Percentiles rank a stretch among this genome's conserved stretches.
Conservation (phyloP, 306 rosid species). For the Nissolia schottii region DNA sequence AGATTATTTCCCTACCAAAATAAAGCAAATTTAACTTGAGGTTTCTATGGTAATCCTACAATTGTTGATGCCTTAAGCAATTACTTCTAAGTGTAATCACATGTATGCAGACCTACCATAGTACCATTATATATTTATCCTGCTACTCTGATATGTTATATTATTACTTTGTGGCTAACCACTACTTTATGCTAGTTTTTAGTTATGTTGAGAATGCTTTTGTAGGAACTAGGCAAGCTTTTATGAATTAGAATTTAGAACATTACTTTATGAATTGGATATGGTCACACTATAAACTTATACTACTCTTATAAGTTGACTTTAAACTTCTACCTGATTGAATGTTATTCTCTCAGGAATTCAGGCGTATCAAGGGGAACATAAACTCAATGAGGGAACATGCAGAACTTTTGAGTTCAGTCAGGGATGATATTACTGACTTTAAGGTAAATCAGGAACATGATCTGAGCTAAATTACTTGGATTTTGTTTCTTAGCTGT, state of each 20-base stretch:
- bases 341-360: constrained; percentile 57
- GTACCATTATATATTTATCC: background rate
- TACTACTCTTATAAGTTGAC: constrained; percentile 5
- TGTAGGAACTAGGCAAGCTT: background rate
- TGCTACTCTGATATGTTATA: background rate
- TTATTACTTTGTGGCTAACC: background rate
- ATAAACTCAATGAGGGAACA: constrained; percentile 89
- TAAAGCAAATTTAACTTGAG: background rate
- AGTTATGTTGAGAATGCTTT: background rate
- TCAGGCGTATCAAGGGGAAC: constrained; percentile 88
- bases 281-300: background rate
- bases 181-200: constrained; percentile 11
- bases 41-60: background rate
- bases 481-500: constrained; percentile 2
- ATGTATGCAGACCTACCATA: background rate
- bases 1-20: background rate
- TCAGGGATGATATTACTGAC: constrained; percentile 95
- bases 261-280: constrained; percentile 1
- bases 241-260: background rate
- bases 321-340: background rate
- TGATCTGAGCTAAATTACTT: constrained; percentile 18
- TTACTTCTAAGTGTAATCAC: background rate
- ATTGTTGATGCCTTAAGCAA: no score
- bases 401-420: constrained; percentile 95
- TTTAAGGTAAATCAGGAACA: constrained; percentile 56